Evolutionary conservation across 352 stramenopile genomes (phyloP), one percentile per base, ranked within the genome.

Genomic region (Phytopythium chamaehyphon): DNA sequence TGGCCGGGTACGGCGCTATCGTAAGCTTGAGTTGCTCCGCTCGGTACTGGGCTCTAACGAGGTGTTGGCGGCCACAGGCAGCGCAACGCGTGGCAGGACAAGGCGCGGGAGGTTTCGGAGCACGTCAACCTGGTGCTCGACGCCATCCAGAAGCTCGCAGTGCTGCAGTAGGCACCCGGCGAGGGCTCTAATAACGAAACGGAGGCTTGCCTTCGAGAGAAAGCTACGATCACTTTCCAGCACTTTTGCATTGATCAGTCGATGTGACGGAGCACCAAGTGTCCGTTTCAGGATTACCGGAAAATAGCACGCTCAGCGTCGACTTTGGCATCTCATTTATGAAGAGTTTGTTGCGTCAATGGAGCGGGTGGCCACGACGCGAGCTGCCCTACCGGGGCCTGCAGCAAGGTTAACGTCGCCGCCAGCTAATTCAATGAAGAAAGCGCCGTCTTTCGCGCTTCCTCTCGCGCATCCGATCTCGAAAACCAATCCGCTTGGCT

Each of bases 51-150:
- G n/a, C n/a, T n/a, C n/a, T n/a, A n/a, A n/a, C n/a, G n/a, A n/a
- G n/a, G n/a, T n/a, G n/a, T n/a, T n/a, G n/a, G n/a, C n/a, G n/a
- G n/a, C n/a, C n/a, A 48, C 52, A 90, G 80, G 53, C 86, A 86
- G 50, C 69, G 69, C 16, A 76, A 73, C 54, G 55, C 62, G 48
- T 90, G 80, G 80, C 80, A 90, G 62, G 50, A 74, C 6, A 88
- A 86, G 59, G 77, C 77, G 39, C 73, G 69, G 2, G 64, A 91
- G 55, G 65, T 91, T 33, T 86, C 81, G 26, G 62, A 78, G 12
- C 81, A 89, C 54, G 77, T 90, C 40, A 87, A 86, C 53, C 67
- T 85, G 40, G 83, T 87, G 44, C 74, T 90, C 40, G 68, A 86
- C 15, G 76, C 69, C 26, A 90, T 91, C 60, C 74, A 88, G 51